phyloP scores from a whole-genome alignment of 2,329 filamentous ascomycete genomes.

The Elsinoe ampelina region DNA sequence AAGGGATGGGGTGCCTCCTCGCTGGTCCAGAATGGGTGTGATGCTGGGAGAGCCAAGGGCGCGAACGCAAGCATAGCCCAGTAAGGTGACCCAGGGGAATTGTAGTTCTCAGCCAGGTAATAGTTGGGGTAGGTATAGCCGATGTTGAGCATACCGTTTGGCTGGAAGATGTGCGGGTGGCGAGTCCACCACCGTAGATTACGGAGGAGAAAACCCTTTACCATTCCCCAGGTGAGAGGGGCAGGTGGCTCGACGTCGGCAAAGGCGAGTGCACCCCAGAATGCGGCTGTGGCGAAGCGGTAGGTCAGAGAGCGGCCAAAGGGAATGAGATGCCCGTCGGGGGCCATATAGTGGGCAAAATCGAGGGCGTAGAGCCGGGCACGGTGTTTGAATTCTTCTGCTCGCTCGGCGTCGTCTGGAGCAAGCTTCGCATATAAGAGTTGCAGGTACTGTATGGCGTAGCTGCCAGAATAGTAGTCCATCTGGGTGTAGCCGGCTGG shows the following conservation, averaged over 20 bases:
- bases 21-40: conserved; percentile 67
- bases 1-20: conserved; percentile 47
- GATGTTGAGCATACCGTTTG: conserved; percentile 64
- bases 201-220: conserved; percentile 65
- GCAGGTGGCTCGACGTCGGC: conserved; percentile 63
- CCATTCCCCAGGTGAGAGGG: conserved; percentile 67
- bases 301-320: conserved; percentile 73
- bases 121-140: conserved; percentile 74
- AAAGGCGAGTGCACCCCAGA: conserved; percentile 71
- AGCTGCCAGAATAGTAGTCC: conserved; percentile 77
- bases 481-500: conserved; percentile 72
- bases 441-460: conserved; percentile 73
- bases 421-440: conserved; percentile 66
- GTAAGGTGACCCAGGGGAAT: conserved; percentile 63
- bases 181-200: conserved; percentile 74
- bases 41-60: conserved; percentile 57
- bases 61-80: conserved; percentile 75
- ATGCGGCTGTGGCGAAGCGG: conserved; percentile 76
- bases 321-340: conserved; percentile 60
- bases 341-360: conserved; percentile 67
- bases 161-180: conserved; percentile 63
- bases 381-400: conserved; percentile 59
- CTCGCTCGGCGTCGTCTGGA: conserved; percentile 55
- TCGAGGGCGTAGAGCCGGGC: conserved; percentile 60
- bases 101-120: conserved; percentile 77